Base-by-base conservation (phyloP, 2,329 filamentous ascomycete genomes). In the Aspergillus aculeatus region DNA sequence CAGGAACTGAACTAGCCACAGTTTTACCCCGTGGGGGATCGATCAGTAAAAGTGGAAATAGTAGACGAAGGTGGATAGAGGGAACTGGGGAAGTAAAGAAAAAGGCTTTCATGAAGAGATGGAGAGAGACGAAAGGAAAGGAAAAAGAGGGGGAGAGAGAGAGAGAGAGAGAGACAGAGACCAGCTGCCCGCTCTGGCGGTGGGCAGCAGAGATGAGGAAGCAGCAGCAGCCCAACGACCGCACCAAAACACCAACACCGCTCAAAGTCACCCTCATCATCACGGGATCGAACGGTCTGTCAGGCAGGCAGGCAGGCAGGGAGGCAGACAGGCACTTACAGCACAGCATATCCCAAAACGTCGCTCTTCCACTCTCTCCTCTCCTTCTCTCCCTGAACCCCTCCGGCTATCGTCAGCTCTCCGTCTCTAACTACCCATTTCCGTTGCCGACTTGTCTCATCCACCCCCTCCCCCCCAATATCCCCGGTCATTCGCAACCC, bases 11-110 rank as follows among this genome's bases (percentile, higher is more conserved):
- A 54, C 38, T 61, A 58, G 57, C 44, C n/a, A 23, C 31, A 48
- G 58, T 54, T 56, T 58, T 55, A 51, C 61, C 62, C 62, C 62
- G 62, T 64, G 62, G 61, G 62, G 38, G 38, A 44, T 35, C 32
- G 32, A 35, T 35, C 10, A 5, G 32, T 16, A 35, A 35, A 35
- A 48, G 53, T 26, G 53, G 32, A 29, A 54, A 12, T 29, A 4
- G 48, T 24, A 50, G 23, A 31, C 11, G 48, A n/a, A 19, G 48
- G 24, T 24, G 24, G 23, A 21, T 29, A n/a, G 38, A 44, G 14
- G 38, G 14, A 44, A 3, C 14, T 16, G 5, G 1, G 16, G 16
- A 44, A 44, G 38, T 7, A 9, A 19, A 19, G 14, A 44, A 16
- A 4, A 41, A 41, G 38, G 19, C 38, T 44, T 44, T 7, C 14